A percentile compares a stretch with the other conserved stretches of the same genome.
phyloP scores from a whole-genome alignment of 805 yeast genomes.

The Yamadazyma tumulicola region DNA sequence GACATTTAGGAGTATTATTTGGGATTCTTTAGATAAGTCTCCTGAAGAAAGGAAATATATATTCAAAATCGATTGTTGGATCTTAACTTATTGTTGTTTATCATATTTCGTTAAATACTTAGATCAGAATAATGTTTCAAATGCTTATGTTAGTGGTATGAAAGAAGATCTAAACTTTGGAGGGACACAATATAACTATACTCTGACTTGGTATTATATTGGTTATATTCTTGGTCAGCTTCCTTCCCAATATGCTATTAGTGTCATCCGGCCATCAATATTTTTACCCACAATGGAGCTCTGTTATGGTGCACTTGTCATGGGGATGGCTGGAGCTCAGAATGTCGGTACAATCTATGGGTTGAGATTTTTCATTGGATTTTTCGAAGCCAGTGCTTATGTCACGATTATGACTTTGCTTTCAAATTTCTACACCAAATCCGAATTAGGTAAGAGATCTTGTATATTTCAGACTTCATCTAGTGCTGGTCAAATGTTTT shows the following conservation, averaged over 20 bases:
- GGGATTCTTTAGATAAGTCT: conserved; percentile 9
- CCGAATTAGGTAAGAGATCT: conserved; percentile 19
- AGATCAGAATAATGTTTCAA: conserved; percentile 31
- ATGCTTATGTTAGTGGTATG: conserved; percentile 68
- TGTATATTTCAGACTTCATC: conserved; percentile 12
- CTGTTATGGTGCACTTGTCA: conserved; percentile 34
- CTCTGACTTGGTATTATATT: conserved; percentile 54
- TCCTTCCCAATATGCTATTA: conserved; percentile 32
- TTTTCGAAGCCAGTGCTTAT: conserved; percentile 23
- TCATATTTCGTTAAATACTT: conserved; percentile 11
- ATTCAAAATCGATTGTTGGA: conserved; percentile 8
- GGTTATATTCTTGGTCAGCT: conserved; percentile 62
- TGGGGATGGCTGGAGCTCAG: conserved; percentile 28
- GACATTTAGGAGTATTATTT: conserved; percentile 5
- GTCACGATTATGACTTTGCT: conserved; percentile 14
- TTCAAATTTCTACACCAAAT: conserved; percentile 20
- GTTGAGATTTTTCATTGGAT: conserved; percentile 49
- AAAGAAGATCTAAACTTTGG: conserved; percentile 48
- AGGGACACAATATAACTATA: conserved; percentile 48
- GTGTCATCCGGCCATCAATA: conserved; percentile 25
- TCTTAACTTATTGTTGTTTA: conserved; percentile 8
- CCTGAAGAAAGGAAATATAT: conserved; percentile 9
- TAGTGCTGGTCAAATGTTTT: conserved; percentile 12
- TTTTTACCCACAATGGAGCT: conserved; percentile 31
- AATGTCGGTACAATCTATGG: conserved; percentile 52